Evolutionary conservation across 2,329 filamentous ascomycete genomes (phyloP).

Genomic region (Fusarium anguioides): DNA sequence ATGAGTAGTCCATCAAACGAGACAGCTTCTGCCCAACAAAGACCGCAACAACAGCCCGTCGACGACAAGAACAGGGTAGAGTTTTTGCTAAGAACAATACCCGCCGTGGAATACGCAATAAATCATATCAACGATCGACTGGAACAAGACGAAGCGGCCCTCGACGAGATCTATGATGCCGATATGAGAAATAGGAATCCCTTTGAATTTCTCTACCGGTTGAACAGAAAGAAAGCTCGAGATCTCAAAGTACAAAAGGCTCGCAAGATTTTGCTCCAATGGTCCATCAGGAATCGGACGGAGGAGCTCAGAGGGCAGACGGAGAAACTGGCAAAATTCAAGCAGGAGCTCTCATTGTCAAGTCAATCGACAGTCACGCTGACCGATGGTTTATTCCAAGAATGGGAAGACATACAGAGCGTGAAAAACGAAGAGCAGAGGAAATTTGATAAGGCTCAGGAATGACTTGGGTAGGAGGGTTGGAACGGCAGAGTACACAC

Average conservation of each 20-base stretch:
- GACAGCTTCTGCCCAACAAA: not conserved
- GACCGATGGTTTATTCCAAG: too few species aligned
- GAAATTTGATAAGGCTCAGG: too few species aligned
- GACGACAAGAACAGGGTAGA: not conserved
- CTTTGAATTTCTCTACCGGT: not conserved
- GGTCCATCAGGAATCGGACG: not conserved
- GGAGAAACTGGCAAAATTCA: not conserved
- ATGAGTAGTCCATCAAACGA: not conserved
- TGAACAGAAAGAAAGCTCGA: not conserved
- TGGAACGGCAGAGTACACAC: too few species aligned
- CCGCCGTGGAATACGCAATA: not conserved
- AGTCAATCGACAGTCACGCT: too few species aligned
- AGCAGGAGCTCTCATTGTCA: not conserved
- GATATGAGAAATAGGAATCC: not conserved
- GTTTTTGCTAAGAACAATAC: not conserved
- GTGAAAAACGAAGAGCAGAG: too few species aligned
- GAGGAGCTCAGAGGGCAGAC: not conserved
- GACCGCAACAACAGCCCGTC: not conserved
- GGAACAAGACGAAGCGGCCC: not conserved
- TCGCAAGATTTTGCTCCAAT: not conserved
- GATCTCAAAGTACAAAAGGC: not conserved
- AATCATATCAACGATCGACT: not conserved
- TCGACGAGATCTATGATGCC: not conserved
- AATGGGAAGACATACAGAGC: too few species aligned
- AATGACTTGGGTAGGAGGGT: too few species aligned